A percentile compares a stretch with the other conserved stretches of the same genome.
phyloP scores from a whole-genome alignment of 257 asterid species.

The Solanum neorickii region DNA sequence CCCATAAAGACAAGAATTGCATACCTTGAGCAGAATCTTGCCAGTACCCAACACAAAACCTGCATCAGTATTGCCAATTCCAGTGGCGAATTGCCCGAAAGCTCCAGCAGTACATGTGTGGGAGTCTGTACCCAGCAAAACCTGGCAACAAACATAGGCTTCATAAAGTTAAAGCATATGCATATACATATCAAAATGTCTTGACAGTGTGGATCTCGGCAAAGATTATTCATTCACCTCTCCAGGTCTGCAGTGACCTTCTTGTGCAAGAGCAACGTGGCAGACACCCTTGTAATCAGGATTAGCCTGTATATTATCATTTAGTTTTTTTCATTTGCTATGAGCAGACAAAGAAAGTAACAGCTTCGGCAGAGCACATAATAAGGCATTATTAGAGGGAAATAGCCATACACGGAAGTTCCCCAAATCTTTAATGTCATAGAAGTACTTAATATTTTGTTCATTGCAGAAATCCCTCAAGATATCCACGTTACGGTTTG shows the following conservation, averaged over 20 bases:
- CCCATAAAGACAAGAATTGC: neutral
- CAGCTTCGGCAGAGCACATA: neutral
- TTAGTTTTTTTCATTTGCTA: neutral
- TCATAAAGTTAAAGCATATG: neutral
- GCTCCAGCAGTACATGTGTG: conserved; percentile 99
- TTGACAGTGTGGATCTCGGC: neutral
- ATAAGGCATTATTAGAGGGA: neutral
- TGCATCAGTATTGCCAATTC: conserved; percentile 97
- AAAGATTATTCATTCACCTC: conserved; percentile 39
- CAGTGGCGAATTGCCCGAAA: conserved; percentile 92
- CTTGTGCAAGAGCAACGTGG: conserved; percentile 99
- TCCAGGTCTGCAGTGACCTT: conserved; percentile 98
- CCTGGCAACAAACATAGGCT: conserved; percentile 30
- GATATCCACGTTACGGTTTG: conserved; percentile 91
- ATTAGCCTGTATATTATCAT: conserved; percentile 54
- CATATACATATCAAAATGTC: neutral
- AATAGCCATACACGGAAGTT: conserved; percentile 57
- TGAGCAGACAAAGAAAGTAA: neutral
- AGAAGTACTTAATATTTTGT: conserved; percentile 85
- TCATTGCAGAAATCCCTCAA: conserved; percentile 87
- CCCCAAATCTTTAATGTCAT: conserved; percentile 85
- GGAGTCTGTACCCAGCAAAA: conserved; percentile 86
- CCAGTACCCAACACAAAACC: conserved; percentile 95
- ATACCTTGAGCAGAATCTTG: conserved; percentile 93
- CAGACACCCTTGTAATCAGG: conserved; percentile 98